These are phyloP conservation scores for Warburgia ugandensis DNA, from an alignment of 164 flowering plant species.

Conservation along the genomic window DNA sequence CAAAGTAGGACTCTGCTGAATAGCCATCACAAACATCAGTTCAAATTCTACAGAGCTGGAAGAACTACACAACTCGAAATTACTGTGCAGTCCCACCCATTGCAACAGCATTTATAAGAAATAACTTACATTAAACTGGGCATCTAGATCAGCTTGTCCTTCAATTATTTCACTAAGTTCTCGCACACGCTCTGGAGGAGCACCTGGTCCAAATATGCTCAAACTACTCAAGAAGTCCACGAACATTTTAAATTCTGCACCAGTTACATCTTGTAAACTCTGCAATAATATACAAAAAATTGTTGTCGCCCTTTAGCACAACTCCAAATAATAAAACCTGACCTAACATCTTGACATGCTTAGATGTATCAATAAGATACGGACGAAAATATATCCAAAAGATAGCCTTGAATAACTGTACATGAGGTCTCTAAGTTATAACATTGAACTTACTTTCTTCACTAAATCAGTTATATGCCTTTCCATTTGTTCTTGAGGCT, in stretches of 20 bases:
- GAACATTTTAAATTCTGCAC: constrained; percentile 91
- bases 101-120: too few relatives aligned
- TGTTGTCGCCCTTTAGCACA: constrained; percentile 1
- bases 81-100: too few relatives aligned
- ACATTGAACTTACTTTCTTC: constrained; percentile 46
- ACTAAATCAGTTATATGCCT: constrained; percentile 88
- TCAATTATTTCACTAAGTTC: constrained; percentile 83
- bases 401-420: not conserved
- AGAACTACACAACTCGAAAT: too few relatives aligned
- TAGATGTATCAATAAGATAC: not conserved
- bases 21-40: too few relatives aligned
- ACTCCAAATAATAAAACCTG: not conserved
- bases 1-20: too few relatives aligned
- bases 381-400: not conserved
- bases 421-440: not conserved
- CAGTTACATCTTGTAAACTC: constrained; percentile 96
- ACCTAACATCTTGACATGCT: not conserved
- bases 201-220: constrained; percentile 81
- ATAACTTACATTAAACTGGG: constrained; percentile 81
- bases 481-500: constrained; percentile 92
- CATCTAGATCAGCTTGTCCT: constrained; percentile 94
- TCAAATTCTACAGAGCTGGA: too few relatives aligned
- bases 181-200: constrained; percentile 72
- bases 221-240: constrained; percentile 86
- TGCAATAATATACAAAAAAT: constrained; percentile 27